Evolutionary conservation across 345 rosid genomes (phyloP).

Genomic region (Ailanthus altissimus): DNA sequence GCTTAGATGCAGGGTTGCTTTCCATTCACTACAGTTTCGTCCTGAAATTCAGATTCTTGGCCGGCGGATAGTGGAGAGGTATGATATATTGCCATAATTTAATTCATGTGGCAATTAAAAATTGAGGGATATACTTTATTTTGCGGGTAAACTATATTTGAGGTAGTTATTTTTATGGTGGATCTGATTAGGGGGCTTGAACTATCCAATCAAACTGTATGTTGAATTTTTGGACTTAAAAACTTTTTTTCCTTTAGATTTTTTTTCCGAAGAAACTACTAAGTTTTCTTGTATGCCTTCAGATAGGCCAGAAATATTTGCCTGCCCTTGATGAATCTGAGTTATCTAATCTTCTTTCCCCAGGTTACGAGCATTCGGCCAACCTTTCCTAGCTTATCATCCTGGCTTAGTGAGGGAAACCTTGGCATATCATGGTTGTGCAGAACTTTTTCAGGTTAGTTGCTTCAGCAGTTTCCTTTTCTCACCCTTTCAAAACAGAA

Average conservation of each 20-base stretch:
- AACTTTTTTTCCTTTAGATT: not conserved
- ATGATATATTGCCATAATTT: constrained; percentile 19
- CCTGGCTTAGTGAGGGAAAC: constrained; percentile 82
- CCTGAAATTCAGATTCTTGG: constrained; percentile 79
- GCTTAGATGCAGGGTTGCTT: constrained; percentile 95
- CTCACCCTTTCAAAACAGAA: constrained; percentile 2
- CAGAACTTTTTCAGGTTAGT: constrained; percentile 92
- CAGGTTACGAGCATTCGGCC: constrained; percentile 82
- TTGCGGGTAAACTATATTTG: constrained; percentile 6
- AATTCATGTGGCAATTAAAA: not conserved
- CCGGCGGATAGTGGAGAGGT: constrained; percentile 85
- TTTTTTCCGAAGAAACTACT: not conserved
- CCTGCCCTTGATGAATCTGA: constrained; percentile 21
- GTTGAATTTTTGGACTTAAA: not conserved
- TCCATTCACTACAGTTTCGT: constrained; percentile 94
- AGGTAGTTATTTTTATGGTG: not conserved
- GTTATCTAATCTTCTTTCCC: constrained; percentile 17
- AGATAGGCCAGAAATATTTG: constrained; percentile 5
- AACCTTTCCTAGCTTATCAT: constrained; percentile 81
- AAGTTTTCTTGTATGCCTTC: not conserved
- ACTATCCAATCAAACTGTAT: not conserved
- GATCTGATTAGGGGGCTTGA: not conserved
- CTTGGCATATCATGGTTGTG: constrained; percentile 98
- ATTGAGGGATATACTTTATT: constrained; percentile 2
- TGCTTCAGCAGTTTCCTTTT: constrained; percentile 24